These are phyloP conservation scores for Coniochaeta hoffmannii DNA, from an alignment of 2,329 filamentous ascomycete species.

Conservation along the genomic window DNA sequence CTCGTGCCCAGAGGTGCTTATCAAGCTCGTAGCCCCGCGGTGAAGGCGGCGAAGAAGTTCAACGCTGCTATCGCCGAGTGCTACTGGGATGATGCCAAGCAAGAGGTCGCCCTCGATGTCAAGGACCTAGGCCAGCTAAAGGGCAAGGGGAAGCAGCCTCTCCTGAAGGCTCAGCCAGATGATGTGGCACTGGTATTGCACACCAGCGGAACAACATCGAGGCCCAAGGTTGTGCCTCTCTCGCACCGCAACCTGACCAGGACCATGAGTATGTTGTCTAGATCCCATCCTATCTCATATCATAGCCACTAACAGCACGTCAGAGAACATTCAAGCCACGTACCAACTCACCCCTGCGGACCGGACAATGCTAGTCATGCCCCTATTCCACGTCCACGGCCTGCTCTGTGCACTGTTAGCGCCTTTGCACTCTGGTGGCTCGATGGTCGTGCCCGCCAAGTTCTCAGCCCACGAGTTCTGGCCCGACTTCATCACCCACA, in stretches of 20 bases:
- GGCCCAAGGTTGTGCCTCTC: conserved; percentile 78
- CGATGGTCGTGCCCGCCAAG: conserved; percentile 68
- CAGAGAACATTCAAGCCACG: conserved; percentile 69
- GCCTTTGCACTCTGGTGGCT: conserved; percentile 67
- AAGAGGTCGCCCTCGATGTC: conserved; percentile 67
- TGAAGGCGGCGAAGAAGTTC: conserved; percentile 71
- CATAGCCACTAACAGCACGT: conserved; percentile 3
- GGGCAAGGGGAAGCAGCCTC: conserved; percentile 29
- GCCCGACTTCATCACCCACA: conserved; percentile 64
- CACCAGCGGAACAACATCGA: conserved; percentile 77
- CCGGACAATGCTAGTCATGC: conserved; percentile 83
- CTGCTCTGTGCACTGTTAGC: conserved; percentile 76
- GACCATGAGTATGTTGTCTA: conserved; percentile 58
- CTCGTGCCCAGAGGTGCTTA: conserved; percentile 68
- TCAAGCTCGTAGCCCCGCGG: conserved; percentile 58
- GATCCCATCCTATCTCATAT: not conserved
- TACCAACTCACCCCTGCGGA: conserved; percentile 65
- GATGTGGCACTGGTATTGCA: conserved; percentile 78
- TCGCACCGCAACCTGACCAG: conserved; percentile 74
- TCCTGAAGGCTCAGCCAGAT: conserved; percentile 54
- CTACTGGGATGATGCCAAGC: conserved; percentile 61
- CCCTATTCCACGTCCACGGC: conserved; percentile 86
- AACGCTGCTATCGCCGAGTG: conserved; percentile 80
- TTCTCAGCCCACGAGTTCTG: conserved; percentile 84
- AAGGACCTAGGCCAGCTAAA: conserved; percentile 66